Evolutionary conservation across 2,329 filamentous ascomycete genomes (phyloP).

Genomic region (Epichloe festucae): DNA sequence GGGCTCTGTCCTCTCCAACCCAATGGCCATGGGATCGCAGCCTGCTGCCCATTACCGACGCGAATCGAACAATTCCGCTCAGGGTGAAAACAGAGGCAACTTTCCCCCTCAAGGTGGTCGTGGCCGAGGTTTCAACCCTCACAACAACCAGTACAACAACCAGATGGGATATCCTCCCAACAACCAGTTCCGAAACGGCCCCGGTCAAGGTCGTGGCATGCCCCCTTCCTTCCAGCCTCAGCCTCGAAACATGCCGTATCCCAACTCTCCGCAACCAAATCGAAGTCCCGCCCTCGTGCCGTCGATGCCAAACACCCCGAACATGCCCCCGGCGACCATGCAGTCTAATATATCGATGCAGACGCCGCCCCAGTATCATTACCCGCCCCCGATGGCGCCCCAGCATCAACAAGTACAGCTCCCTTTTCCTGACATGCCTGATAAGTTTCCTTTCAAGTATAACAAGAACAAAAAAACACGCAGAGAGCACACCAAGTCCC

Average conservation of each 20-base stretch:
- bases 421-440: conserved; percentile 25
- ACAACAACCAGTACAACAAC: conserved; percentile 30
- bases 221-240: conserved; percentile 33
- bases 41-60: conserved; percentile 65
- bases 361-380: conserved; percentile 49
- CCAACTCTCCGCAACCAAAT: conserved; percentile 51
- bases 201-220: conserved; percentile 39
- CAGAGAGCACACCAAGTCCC: conserved; percentile 34
- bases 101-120: conserved; percentile 36
- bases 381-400: conserved; percentile 43
- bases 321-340: conserved; percentile 49
- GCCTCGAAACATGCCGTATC: conserved; percentile 32
- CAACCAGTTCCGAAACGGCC: conserved; percentile 28
- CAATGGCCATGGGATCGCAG: conserved; percentile 47
- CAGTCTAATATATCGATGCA: conserved; percentile 48
- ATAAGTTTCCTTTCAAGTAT: conserved; percentile 25
- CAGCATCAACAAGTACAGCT: conserved; percentile 48
- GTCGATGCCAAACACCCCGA: conserved; percentile 55
- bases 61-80: conserved; percentile 73
- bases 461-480: conserved; percentile 34
- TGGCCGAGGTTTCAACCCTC: conserved; percentile 35
- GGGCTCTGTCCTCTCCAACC: conserved; percentile 47
- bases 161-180: conserved; percentile 31
- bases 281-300: conserved; percentile 54
- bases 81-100: conserved; percentile 40